These are phyloP conservation scores for Fusarium sulawesiense DNA, from an alignment of 2,329 filamentous ascomycete genomes.

Conservation along the genomic window DNA sequence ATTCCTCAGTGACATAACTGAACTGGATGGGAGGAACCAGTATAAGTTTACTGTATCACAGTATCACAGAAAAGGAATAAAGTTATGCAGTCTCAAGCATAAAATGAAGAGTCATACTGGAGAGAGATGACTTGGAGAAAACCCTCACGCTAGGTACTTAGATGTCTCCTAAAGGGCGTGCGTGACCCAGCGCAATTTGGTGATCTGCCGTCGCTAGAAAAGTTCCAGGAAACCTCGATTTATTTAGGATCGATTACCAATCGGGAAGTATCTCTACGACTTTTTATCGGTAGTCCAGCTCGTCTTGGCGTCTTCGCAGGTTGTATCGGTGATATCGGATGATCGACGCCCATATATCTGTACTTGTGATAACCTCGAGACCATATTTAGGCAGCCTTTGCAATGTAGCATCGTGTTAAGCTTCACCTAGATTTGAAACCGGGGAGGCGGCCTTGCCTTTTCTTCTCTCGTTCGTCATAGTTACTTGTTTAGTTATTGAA, in stretches of 20 bases:
- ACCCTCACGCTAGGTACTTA: constrained; percentile 27
- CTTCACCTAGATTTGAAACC: constrained; percentile 3
- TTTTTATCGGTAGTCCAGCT: constrained; percentile 1
- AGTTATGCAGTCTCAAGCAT: background rate
- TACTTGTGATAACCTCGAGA: constrained; percentile 22
- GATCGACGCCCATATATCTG: constrained; percentile 26
- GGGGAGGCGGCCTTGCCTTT: background rate
- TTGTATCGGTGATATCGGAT: constrained; percentile 11
- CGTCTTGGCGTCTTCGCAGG: constrained; percentile 6
- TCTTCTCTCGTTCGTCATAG: constrained; percentile 12
- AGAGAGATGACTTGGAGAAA: constrained; percentile 9
- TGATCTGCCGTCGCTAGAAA: constrained; percentile 19
- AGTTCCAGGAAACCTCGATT: constrained; percentile 27
- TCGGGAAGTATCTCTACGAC: background rate
- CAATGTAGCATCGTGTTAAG: constrained; percentile 13
- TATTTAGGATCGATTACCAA: constrained; percentile 19
- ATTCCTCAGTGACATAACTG: background rate
- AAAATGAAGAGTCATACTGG: background rate
- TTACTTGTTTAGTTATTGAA: constrained; percentile 7
- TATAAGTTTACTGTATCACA: background rate
- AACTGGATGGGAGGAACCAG: constrained; percentile 1
- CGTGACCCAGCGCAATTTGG: constrained; percentile 6
- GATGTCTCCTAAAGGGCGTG: constrained; percentile 36
- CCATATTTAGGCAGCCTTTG: constrained; percentile 37
- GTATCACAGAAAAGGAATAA: background rate